Evolutionary conservation across 176 grass and related monocot species (phyloP), one percentile per base, ranked within the genome.

Genomic region (Neostapfia colusana): DNA sequence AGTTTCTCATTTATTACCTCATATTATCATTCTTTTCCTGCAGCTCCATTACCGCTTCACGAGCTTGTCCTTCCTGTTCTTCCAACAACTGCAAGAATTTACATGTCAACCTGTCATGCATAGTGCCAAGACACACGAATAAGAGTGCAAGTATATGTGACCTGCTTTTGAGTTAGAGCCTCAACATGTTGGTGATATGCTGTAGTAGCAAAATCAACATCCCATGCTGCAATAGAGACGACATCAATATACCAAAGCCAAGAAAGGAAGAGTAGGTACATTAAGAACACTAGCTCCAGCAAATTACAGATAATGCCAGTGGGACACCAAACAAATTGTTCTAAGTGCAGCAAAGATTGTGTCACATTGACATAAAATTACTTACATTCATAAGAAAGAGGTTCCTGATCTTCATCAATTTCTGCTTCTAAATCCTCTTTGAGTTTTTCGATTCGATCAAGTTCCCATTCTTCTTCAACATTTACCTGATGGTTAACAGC

Each of bases 321-420:
- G 3, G 65, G 17, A 53, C 24, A 21, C 17, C 15, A 50, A 73
- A 53, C 0, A 4, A 48, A 28, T 41, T 67, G 36, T 61, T 41
- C 0, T 4, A 58, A 74, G 46, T 55, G 26, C 46, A 53, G 2
- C 5, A 44, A 40, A 54, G 44, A 44, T 9, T 25, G 35, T 34
- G 17, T 34, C 38, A 78, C 6, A 48, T 10, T 25, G 50, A 20
- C 21, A 80, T 51, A 44, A 72, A 79, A 67, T 16, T 51, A 88
- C 91, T 86, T 92, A 99, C 95, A 80, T 77, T 99, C 89, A 81
- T 92, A 99, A 77, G 85, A 81, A 54, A 99, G 87, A 21, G 95
- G 95, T 78, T 99, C 95, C 72, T 99, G 95, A 58, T 99, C 95
- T 82, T 95, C 91, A 83, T 99, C 95, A 86, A 95, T 99, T 79